These are phyloP conservation scores for Chrysanthemum seticuspe DNA, from an alignment of 129 eudicot species.

Conservation along the genomic window DNA sequence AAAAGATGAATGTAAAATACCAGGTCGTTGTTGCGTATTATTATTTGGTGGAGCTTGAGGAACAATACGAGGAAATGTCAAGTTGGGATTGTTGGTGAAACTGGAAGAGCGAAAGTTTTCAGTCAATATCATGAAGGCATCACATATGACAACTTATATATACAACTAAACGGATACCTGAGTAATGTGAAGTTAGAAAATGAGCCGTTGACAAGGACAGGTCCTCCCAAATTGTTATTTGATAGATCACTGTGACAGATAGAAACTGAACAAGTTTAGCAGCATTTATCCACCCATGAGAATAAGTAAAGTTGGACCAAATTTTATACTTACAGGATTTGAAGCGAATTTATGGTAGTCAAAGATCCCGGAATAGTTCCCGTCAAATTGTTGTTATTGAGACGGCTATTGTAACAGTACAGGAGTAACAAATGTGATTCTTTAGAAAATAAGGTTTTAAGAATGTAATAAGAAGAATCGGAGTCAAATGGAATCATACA, in stretches of 20 bases:
- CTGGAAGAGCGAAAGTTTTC: conserved; percentile 5
- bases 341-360: conserved; percentile 47
- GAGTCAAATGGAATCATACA: conserved; percentile 39
- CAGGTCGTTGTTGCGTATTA: conserved; percentile 38
- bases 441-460: neutral
- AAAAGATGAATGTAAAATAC: conserved; percentile 25
- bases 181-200: conserved; percentile 52
- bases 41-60: conserved; percentile 50
- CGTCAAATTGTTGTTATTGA: conserved; percentile 60
- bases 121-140: neutral
- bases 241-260: conserved; percentile 66
- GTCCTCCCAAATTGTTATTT: conserved; percentile 53
- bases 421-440: neutral
- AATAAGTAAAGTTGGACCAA: neutral
- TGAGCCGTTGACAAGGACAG: conserved; percentile 66
- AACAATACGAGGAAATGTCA: conserved; percentile 33
- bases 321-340: conserved; percentile 57
- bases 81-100: conserved; percentile 5
- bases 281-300: neutral
- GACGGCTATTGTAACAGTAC: conserved; percentile 46
- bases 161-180: conserved; percentile 33
- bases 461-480: conserved; percentile 14
- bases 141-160: neutral
- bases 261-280: neutral
- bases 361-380: conserved; percentile 54